These are phyloP conservation scores for Aspergillus funiculosus DNA, from an alignment of 495 filamentous ascomycete species.

Conservation along the genomic window DNA sequence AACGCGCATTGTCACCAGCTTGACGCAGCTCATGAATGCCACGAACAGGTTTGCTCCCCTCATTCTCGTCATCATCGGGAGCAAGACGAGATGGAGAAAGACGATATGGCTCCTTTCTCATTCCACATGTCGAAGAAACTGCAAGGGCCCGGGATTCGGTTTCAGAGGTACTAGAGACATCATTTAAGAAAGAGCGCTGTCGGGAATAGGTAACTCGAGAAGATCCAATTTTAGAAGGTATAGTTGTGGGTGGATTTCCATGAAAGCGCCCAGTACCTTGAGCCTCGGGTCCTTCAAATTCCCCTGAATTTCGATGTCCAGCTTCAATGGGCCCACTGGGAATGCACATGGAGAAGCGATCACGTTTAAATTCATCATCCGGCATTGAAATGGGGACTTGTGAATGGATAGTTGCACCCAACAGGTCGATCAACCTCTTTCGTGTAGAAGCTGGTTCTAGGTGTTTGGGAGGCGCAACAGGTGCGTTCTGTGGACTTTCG, in stretches of 20 bases:
- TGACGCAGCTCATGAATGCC: constrained; percentile 88
- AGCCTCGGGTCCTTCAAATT: no score
- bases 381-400: background rate
- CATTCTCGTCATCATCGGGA: constrained; percentile 42
- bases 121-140: background rate
- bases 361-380: background rate
- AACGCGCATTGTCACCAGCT: constrained; percentile 76
- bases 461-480: background rate
- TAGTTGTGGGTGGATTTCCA: constrained; percentile 11
- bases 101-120: background rate
- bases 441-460: constrained; percentile 20
- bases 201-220: constrained; percentile 57
- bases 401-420: constrained; percentile 16
- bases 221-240: constrained; percentile 26
- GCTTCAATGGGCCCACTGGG: no score
- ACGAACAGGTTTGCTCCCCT: constrained; percentile 56
- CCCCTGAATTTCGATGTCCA: no score
- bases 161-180: constrained; percentile 24
- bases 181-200: constrained; percentile 54
- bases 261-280: background rate
- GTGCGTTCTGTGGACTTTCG: no score
- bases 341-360: background rate
- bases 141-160: constrained; percentile 4
- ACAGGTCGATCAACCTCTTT: constrained; percentile 35
- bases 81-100: background rate